Conservation (phyloP, 768 basidiomycete genomes). For the Lyophyllum atratum region DNA sequence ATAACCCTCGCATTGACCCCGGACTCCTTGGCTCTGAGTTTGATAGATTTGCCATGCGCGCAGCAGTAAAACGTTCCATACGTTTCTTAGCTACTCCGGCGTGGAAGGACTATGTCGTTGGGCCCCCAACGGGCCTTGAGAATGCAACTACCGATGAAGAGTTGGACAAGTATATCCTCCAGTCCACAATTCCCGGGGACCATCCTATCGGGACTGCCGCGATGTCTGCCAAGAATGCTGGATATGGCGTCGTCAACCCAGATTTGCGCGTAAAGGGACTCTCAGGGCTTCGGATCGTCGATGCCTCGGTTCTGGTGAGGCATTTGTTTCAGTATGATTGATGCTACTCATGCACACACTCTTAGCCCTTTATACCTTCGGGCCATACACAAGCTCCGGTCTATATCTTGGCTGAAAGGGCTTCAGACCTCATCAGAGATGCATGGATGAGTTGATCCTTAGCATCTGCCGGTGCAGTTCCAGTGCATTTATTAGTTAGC, state of each 20-base stretch:
- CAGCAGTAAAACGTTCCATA: conserved; percentile 17
- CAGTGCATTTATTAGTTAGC: no score
- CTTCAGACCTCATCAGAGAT: background rate
- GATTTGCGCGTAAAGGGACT: conserved; percentile 32
- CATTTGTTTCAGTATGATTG: no score
- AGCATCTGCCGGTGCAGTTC: background rate
- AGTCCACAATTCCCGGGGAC: conserved; percentile 7
- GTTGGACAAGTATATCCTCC: conserved; percentile 17
- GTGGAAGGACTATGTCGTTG: conserved; percentile 20
- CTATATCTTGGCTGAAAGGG: background rate
- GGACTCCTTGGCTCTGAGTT: conserved; percentile 21
- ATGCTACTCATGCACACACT: background rate
- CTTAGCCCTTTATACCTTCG: background rate
- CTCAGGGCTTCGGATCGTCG: conserved; percentile 34
- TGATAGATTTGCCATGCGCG: conserved; percentile 24
- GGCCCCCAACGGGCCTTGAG: conserved; percentile 1
- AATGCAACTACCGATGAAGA: conserved; percentile 22
- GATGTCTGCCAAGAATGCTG: conserved; percentile 26
- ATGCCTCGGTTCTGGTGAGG: conserved; percentile 32
- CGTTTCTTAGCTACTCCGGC: conserved; percentile 22
- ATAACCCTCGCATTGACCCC: conserved; percentile 42
- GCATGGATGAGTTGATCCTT: background rate
- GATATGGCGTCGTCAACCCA: conserved; percentile 33
- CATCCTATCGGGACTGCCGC: conserved; percentile 32
- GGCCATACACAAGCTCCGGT: background rate